Evolutionary conservation across 1,284 basidiomycete species (phyloP).

Genomic region (Fomes fomentarius): DNA sequence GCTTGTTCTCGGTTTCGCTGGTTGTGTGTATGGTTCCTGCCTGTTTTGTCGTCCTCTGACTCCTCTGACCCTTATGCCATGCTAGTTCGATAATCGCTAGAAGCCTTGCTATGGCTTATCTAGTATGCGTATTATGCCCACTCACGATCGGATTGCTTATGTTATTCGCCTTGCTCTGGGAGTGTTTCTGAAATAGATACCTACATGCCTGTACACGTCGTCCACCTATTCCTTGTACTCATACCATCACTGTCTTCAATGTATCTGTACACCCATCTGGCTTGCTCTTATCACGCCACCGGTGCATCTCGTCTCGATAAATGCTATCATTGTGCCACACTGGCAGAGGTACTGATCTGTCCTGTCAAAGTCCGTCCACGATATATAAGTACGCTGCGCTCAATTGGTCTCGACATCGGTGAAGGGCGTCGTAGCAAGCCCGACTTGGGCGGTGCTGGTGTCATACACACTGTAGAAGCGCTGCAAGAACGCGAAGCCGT

Average conservation of each 20-base stretch:
- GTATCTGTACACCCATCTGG: background rate
- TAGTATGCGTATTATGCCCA: background rate
- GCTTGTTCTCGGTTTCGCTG: background rate
- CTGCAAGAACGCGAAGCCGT: slow-evolving; percentile 46
- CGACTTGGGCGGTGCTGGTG: slow-evolving; percentile 50
- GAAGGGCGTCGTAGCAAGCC: slow-evolving; percentile 39
- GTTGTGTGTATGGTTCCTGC: no score
- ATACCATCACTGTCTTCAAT: background rate
- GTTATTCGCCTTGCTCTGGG: background rate
- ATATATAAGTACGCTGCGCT: no score
- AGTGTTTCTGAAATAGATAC: slow-evolving; percentile 9
- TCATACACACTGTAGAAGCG: slow-evolving; percentile 73
- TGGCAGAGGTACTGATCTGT: no score
- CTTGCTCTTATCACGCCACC: no score
- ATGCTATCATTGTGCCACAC: background rate
- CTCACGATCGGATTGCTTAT: background rate
- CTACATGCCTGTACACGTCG: background rate
- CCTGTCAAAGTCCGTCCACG: no score
- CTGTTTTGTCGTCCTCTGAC: background rate
- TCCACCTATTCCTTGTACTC: background rate
- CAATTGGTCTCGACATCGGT: slow-evolving; percentile 44
- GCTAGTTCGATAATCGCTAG: background rate
- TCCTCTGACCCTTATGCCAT: background rate
- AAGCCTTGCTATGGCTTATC: background rate
- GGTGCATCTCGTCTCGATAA: background rate